Conservation (phyloP, 2,329 filamentous ascomycete species). For the Cryphonectria radicalis region DNA sequence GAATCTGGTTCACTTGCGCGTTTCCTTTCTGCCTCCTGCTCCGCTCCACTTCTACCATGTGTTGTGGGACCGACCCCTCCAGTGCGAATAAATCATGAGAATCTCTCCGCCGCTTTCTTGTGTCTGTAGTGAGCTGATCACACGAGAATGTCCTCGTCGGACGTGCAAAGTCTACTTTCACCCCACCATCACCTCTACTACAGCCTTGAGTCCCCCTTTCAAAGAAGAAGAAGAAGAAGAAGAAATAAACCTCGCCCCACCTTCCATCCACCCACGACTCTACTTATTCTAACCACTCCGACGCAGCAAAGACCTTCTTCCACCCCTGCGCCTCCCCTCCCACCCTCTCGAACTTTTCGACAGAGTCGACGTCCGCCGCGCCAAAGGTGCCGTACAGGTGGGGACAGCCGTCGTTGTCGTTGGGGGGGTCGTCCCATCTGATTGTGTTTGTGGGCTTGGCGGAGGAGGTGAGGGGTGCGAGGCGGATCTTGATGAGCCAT, state of each 20-base stretch:
- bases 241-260: too few species aligned
- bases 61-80: background rate
- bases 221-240: too few species aligned
- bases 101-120: too few species aligned
- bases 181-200: too few species aligned
- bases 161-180: background rate
- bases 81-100: too few species aligned
- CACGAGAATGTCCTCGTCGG: too few species aligned
- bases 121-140: too few species aligned
- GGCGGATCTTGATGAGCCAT: conserved; percentile 59
- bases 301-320: conserved; percentile 47
- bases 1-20: background rate
- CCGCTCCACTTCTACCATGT: background rate
- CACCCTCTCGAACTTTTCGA: conserved; percentile 49
- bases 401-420: conserved; percentile 52
- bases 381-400: conserved; percentile 66
- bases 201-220: too few species aligned
- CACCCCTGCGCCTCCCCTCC: conserved; percentile 47
- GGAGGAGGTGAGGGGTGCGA: conserved; percentile 46
- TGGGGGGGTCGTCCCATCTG: conserved; percentile 56
- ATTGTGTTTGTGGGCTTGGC: conserved; percentile 33
- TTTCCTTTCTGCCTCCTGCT: background rate
- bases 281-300: conserved; percentile 46
- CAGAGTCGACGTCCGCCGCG: conserved; percentile 52
- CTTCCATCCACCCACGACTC: background rate